Conservation (phyloP, 495 filamentous ascomycete genomes). For the Aspergillus conjunctus region DNA sequence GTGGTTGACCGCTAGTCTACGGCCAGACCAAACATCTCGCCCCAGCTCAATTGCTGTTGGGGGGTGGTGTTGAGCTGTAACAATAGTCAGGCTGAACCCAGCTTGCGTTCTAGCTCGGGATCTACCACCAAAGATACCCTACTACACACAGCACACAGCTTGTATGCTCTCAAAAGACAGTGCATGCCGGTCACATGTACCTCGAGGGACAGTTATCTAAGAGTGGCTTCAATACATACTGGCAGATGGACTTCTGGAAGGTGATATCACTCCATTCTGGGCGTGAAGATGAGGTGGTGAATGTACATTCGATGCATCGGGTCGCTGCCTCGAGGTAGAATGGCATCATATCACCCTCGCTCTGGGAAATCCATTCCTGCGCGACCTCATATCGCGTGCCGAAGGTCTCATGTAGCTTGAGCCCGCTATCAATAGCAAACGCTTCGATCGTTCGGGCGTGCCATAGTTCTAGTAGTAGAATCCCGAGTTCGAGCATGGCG, state of each 20-base stretch:
- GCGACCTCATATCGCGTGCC: constrained; percentile 7
- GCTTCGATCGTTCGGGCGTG: constrained; percentile 5
- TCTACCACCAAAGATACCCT: no score
- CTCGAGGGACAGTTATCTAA: constrained; percentile 16
- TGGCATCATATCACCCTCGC: constrained; percentile 11
- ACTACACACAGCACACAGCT: no score
- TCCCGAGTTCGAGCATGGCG: constrained; percentile 16
- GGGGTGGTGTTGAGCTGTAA: no score
- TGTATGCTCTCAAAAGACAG: no score
- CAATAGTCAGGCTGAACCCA: no score
- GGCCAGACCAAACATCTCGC: no score
- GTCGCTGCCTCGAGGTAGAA: constrained; percentile 13
- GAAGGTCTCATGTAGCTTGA: background rate
- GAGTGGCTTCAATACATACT: constrained; percentile 17
- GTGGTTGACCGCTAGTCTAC: no score
- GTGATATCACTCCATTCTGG: constrained; percentile 10
- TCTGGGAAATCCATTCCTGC: background rate
- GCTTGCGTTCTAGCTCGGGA: no score
- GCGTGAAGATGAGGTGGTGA: constrained; percentile 4
- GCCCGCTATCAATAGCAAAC: background rate
- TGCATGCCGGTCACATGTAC: background rate
- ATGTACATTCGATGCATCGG: constrained; percentile 14
- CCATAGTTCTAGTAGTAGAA: constrained; percentile 15
- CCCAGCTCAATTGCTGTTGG: no score
- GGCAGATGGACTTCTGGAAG: constrained; percentile 12